Percentiles rank a stretch among this genome's conserved stretches.
Evolutionary conservation across 192 early-diverging fungal genomes (phyloP).

Genomic region (Geranomyces michiganensis): DNA sequence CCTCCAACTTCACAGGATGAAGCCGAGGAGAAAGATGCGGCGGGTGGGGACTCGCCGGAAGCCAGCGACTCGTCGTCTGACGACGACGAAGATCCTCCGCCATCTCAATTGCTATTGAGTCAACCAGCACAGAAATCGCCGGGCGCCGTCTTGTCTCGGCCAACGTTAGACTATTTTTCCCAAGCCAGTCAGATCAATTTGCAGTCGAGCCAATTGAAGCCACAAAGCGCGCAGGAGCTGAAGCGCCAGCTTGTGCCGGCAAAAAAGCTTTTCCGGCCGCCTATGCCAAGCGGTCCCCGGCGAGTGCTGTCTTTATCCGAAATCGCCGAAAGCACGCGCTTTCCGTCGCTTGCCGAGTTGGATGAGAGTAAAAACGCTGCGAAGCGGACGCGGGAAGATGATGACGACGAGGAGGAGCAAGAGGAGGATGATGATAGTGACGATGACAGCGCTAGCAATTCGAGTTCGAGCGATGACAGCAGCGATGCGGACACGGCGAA

Average conservation of each 20-base stretch:
- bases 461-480: constrained; percentile 4
- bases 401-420: background rate
- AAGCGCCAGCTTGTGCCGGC: background rate
- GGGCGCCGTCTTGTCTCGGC: background rate
- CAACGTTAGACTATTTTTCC: background rate
- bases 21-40: background rate
- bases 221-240: background rate
- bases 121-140: background rate
- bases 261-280: background rate
- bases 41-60: background rate
- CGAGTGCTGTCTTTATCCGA: constrained; percentile 8
- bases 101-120: background rate
- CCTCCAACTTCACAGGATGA: constrained; percentile 10
- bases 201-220: no score
- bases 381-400: background rate
- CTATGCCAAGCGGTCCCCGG: background rate
- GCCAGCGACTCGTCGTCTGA: background rate
- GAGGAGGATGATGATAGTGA: constrained; percentile 6
- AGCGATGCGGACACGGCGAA: background rate
- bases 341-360: background rate
- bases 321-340: background rate
- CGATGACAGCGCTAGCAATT: background rate
- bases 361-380: background rate
- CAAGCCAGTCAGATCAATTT: background rate
- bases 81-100: background rate